phyloP scores from a whole-genome alignment of 108 stramenopile species.

The Conticribra weissflogii region DNA sequence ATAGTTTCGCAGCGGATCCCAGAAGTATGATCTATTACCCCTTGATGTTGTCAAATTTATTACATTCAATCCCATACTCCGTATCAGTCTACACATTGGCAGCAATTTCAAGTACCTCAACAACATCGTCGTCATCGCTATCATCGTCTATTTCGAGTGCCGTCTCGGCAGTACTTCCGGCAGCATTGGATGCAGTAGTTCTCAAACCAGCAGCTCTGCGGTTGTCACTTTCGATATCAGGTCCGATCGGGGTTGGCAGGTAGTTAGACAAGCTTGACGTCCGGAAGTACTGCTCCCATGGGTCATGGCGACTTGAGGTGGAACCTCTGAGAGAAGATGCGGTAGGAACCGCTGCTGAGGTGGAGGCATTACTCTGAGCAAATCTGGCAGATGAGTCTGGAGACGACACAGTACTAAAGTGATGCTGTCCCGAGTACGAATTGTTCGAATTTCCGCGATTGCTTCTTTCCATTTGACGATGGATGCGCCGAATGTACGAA shows the following conservation, averaged over 20 bases:
- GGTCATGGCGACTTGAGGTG: no score
- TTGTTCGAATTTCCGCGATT: neutral
- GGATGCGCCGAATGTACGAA: conserved; percentile 24
- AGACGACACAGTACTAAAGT: neutral
- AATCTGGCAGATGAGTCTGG: no score
- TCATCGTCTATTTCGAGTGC: conserved; percentile 48
- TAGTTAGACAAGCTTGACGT: no score
- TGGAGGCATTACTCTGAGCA: no score
- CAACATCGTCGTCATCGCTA: conserved; percentile 41
- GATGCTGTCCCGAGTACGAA: neutral
- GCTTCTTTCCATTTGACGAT: conserved; percentile 18
- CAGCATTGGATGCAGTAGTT: conserved; percentile 2
- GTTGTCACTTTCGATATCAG: neutral
- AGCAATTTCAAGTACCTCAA: conserved; percentile 40
- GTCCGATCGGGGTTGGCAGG: neutral
- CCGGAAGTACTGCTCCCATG: no score
- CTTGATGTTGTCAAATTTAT: no score
- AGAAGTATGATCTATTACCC: no score
- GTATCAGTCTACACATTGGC: no score
- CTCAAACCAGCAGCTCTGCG: neutral
- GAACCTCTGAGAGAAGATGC: no score
- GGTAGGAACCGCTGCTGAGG: no score
- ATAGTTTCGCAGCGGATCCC: no score
- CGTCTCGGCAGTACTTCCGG: conserved; percentile 42
- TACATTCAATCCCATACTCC: no score